A percentile compares a stretch with the other conserved stretches of the same genome.
phyloP scores from a whole-genome alignment of 2,329 filamentous ascomycete genomes.

The Pseudogymnoascus sp. region DNA sequence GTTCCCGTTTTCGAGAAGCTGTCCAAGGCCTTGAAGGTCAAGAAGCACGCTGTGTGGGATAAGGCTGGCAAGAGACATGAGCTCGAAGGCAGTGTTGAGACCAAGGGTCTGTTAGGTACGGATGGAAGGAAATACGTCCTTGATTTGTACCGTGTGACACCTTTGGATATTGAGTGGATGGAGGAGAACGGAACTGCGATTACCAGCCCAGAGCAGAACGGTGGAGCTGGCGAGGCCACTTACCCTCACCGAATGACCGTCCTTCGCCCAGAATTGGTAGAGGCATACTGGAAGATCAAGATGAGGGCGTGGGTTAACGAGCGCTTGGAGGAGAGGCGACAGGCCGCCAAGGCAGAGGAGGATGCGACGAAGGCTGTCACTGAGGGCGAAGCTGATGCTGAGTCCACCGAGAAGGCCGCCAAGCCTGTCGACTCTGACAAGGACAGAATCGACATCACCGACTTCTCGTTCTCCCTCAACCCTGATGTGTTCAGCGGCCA shows the following conservation, averaged over 20 bases:
- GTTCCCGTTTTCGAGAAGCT: constrained; percentile 79
- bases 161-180: constrained; percentile 83
- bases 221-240: constrained; percentile 23
- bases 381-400: constrained; percentile 35
- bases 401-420: not conserved
- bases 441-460: constrained; percentile 75
- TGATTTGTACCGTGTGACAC: constrained; percentile 90
- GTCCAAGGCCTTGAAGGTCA: constrained; percentile 83
- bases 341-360: constrained; percentile 31
- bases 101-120: constrained; percentile 93
- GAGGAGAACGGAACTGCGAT: constrained; percentile 61
- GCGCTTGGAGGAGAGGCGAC: constrained; percentile 61
- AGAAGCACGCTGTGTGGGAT: constrained; percentile 96
- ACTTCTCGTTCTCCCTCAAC: constrained; percentile 84
- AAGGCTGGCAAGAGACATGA: constrained; percentile 88
- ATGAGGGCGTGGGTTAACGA: constrained; percentile 83
- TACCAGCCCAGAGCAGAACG: constrained; percentile 30
- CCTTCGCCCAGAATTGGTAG: constrained; percentile 81
- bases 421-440: constrained; percentile 29
- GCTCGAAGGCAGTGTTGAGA: constrained; percentile 92
- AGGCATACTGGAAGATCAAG: constrained; percentile 75
- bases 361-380: constrained; percentile 29
- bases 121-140: constrained; percentile 97
- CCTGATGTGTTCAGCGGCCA: constrained; percentile 95
- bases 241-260: constrained; percentile 98